These are phyloP conservation scores for Tetragonia tetragonoides DNA, from an alignment of 148 eudicot species.

Conservation along the genomic window DNA sequence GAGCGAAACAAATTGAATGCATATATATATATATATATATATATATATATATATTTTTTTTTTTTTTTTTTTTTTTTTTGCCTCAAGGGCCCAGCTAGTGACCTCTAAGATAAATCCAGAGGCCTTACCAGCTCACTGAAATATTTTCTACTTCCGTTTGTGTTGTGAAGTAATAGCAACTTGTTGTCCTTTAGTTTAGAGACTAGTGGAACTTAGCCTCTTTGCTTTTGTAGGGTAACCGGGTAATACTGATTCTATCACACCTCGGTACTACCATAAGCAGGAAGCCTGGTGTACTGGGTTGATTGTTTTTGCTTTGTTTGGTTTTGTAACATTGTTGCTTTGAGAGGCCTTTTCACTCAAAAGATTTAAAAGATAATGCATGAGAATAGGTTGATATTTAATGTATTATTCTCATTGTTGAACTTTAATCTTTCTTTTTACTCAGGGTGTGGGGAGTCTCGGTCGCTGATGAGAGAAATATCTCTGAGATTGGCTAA, in stretches of 20 bases:
- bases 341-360: neutral
- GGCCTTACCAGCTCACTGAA: too few species aligned
- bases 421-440: slow-evolving; percentile 22
- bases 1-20: too few species aligned
- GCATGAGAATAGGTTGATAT: neutral
- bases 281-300: neutral
- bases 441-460: slow-evolving; percentile 82
- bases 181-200: neutral
- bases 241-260: neutral
- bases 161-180: neutral
- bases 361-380: neutral
- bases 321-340: neutral
- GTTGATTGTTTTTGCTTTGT: neutral
- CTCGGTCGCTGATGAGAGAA: slow-evolving; percentile 75
- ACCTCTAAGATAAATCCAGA: too few species aligned
- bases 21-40: too few species aligned
- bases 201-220: neutral
- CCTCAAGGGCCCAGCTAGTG: too few species aligned
- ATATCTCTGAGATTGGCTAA: slow-evolving; percentile 42
- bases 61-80: too few species aligned
- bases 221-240: neutral
- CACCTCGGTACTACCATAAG: neutral
- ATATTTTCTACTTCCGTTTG: too few species aligned
- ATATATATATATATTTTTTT: too few species aligned
- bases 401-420: neutral